Base-by-base conservation (phyloP, 139 green algal species). In the Spirogloea muscicola region DNA sequence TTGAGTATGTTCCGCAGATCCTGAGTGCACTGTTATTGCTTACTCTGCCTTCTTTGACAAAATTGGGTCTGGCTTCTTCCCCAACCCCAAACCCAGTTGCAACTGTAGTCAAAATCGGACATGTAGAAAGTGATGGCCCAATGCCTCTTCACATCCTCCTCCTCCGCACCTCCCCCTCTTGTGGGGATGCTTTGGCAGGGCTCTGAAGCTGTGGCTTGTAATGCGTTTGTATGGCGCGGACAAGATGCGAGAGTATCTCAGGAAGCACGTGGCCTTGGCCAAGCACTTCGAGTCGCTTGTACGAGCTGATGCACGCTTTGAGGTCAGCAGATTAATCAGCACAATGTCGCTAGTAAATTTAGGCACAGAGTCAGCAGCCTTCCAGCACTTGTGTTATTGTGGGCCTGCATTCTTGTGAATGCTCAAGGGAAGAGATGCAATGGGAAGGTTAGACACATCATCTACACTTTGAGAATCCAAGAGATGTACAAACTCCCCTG, bases 201-300 rank as follows among this genome's bases (percentile, higher is more conserved):
- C 90, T 0, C 81, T 96, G 31, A 96, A 95, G 86, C 84, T 95
- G 51, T 96, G 87, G 85, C 89, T 94, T 46, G 85, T 95, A 65
- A 66, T 96, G 81, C 89, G 90, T 43, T 87, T 86, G 81, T 94
- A 93, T 58, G 91, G 91, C 4, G 78, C 79, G 0, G 61, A 83
- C 41, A 68, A 67, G 2, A 63, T 95, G 60, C 86, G 86, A 1
- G 70, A 21, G 1, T 87, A 89, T 82, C 58, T 94, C 13, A 49
- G 83, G 2, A 83, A 92, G 70, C 88, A 93, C 69, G 61, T 86
- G 9, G 81, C 68, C 0, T 71, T 92, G 37, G 88, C 85, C 3
- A 16, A 57, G 4, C 51, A 69, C 21, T 42, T 81, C 1, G 65
- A 81, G 36, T 21, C 27, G 2, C 18, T 43, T 37, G 55, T 81